These are phyloP conservation scores for Clarireedia paspali DNA, from an alignment of 2,329 filamentous ascomycete species.

Conservation along the genomic window DNA sequence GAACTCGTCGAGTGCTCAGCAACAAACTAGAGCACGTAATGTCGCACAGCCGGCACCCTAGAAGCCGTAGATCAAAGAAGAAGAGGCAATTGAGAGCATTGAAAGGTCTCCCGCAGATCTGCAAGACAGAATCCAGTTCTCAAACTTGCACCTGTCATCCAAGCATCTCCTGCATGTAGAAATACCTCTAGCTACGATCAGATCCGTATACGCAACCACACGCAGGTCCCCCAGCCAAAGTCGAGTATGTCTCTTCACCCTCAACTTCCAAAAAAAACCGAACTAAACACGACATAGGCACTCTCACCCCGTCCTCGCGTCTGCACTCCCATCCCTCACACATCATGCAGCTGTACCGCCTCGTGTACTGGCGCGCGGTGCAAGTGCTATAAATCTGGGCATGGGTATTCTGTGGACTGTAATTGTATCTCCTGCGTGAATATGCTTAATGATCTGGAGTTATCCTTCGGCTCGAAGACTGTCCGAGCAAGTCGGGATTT, in stretches of 20 bases:
- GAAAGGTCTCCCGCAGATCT: background rate
- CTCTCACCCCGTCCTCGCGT: background rate
- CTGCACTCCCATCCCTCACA: background rate
- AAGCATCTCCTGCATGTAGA: background rate
- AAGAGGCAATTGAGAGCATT: background rate
- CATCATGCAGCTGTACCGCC: background rate
- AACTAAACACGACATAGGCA: background rate
- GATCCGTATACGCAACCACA: background rate
- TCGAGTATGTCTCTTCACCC: background rate
- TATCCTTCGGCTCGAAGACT: background rate
- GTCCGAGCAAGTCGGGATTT: background rate
- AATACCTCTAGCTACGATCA: background rate
- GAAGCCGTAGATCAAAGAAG: background rate
- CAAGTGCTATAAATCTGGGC: background rate
- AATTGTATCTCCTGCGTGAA: slow-evolving; percentile 1
- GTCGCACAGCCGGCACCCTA: too few species aligned
- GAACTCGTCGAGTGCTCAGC: too few species aligned
- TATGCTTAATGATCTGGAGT: slow-evolving; percentile 1
- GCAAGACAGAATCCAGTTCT: too few species aligned
- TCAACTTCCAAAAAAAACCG: background rate
- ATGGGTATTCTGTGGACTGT: background rate
- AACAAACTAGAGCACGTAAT: background rate
- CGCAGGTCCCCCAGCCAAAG: background rate
- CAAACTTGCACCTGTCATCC: background rate
- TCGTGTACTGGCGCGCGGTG: background rate